A percentile compares a stretch with the other conserved stretches of the same genome.
Evolutionary conservation across 2,329 filamentous ascomycete species (phyloP).

Genomic region (Pseudogymnoascus sp.): DNA sequence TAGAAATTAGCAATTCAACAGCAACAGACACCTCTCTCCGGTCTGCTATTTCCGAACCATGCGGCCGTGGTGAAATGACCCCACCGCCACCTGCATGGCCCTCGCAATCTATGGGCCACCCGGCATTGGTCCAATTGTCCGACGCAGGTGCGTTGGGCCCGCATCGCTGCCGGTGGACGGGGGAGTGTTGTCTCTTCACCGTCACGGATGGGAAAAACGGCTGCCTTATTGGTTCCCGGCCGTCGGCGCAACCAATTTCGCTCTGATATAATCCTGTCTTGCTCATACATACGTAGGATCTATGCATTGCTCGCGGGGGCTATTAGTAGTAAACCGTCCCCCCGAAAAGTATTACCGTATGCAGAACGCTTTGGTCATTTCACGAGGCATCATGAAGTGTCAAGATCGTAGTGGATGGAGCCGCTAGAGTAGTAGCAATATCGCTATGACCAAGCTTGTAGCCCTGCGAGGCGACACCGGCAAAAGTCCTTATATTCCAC

Average conservation of each 20-base stretch:
- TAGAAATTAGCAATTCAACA: not conserved
- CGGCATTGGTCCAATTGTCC: conserved; percentile 4
- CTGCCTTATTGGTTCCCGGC: not conserved
- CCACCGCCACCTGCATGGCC: not conserved
- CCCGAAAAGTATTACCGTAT: not conserved
- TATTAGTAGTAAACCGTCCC: not conserved
- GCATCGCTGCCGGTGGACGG: not conserved
- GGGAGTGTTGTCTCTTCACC: not conserved
- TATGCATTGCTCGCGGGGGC: not conserved
- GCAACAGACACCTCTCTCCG: not conserved
- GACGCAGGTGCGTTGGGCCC: conserved; percentile 2
- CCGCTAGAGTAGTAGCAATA: conserved; percentile 1
- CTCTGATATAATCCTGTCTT: not conserved
- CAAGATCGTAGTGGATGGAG: conserved; percentile 2
- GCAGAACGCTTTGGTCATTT: not conserved
- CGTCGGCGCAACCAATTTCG: not conserved
- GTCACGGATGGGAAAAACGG: not conserved
- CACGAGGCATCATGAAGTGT: not conserved
- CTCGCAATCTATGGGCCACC: not conserved
- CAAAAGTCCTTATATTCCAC: not conserved
- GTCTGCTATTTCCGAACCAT: not conserved
- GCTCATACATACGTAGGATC: not conserved
- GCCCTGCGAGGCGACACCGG: not conserved
- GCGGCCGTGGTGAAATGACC: not conserved
- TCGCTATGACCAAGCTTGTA: conserved; percentile 5